Conservation (phyloP, 768 basidiomycete genomes). For the Macrolepiota albuminosa region DNA sequence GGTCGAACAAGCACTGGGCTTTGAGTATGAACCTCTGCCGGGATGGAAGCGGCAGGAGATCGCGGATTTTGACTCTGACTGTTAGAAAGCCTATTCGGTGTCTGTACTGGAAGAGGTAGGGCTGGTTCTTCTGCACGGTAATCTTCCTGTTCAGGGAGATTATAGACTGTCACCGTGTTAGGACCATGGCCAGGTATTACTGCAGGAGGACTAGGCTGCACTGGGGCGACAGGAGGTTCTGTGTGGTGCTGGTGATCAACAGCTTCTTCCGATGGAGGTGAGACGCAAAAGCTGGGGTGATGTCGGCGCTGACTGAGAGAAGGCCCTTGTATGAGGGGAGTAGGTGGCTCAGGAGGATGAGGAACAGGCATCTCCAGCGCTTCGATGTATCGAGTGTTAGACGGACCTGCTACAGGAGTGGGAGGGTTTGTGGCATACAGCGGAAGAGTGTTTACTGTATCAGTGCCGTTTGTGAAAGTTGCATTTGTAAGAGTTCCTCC, state of each 20-base stretch:
- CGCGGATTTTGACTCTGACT: slow-evolving; percentile 6
- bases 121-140: slow-evolving; percentile 3
- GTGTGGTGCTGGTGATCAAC: slow-evolving; percentile 22
- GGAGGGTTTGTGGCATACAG: slow-evolving; percentile 34
- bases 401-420: slow-evolving; percentile 29
- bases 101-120: slow-evolving; percentile 9
- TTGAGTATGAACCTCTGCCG: slow-evolving; percentile 10
- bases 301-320: slow-evolving; percentile 19
- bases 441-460: slow-evolving; percentile 28
- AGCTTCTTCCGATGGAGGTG: slow-evolving; percentile 25
- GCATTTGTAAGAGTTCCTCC: slow-evolving; percentile 19
- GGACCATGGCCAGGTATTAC: slow-evolving; percentile 2
- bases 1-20: slow-evolving; percentile 30
- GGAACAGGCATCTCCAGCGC: slow-evolving; percentile 29
- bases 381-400: slow-evolving; percentile 28
- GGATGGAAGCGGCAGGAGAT: slow-evolving; percentile 4
- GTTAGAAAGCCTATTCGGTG: slow-evolving; percentile 8
- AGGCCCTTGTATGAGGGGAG: slow-evolving; percentile 11
- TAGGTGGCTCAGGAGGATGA: slow-evolving; percentile 9
- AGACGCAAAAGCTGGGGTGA: slow-evolving; percentile 25
- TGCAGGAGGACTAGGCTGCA: slow-evolving; percentile 7
- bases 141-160: slow-evolving; percentile 13
- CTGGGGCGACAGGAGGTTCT: slow-evolving; percentile 15
- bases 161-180: slow-evolving; percentile 15
- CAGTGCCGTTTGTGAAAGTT: slow-evolving; percentile 18